Evolutionary conservation across 352 stramenopile species (phyloP).

Genomic region (Phytophthora ramorum): DNA sequence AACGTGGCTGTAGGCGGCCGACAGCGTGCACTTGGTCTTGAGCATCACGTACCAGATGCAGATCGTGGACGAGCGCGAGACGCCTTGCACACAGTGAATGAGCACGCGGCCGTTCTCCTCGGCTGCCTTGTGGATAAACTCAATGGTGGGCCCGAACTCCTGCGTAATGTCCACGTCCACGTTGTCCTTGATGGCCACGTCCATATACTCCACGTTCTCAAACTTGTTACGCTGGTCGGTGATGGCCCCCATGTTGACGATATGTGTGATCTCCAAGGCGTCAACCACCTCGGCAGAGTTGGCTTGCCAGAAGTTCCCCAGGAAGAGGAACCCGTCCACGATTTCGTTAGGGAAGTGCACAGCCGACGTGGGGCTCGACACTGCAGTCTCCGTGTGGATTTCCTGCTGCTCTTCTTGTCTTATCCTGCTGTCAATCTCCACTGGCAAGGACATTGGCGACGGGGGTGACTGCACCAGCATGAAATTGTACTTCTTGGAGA

Average conservation of each 20-base stretch:
- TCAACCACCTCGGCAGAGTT: conserved; percentile 62
- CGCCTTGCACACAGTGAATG: conserved; percentile 85
- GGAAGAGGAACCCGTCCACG: conserved; percentile 68
- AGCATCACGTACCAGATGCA: conserved; percentile 87
- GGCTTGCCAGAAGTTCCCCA: conserved; percentile 87
- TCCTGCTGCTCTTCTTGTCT: conserved; percentile 14
- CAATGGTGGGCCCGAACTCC: conserved; percentile 54
- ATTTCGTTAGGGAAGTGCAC: conserved; percentile 84
- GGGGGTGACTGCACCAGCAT: conserved; percentile 43
- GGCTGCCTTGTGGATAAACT: conserved; percentile 63
- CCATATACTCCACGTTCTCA: conserved; percentile 63
- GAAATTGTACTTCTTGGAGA: conserved; percentile 78
- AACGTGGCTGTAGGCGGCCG: conserved; percentile 82
- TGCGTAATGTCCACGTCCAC: conserved; percentile 65
- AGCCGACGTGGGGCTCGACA: conserved; percentile 12
- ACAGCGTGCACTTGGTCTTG: conserved; percentile 72
- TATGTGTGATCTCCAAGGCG: conserved; percentile 70
- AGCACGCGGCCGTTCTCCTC: conserved; percentile 55
- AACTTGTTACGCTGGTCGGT: conserved; percentile 66
- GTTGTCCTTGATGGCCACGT: conserved; percentile 68
- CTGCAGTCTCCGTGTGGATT: not conserved
- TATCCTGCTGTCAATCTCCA: conserved; percentile 6
- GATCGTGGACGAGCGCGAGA: conserved; percentile 80
- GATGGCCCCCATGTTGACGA: conserved; percentile 78
- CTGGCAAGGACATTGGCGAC: conserved; percentile 5